Evolutionary conservation across 148 eudicot genomes (phyloP).

Genomic region (Camellia japonica): DNA sequence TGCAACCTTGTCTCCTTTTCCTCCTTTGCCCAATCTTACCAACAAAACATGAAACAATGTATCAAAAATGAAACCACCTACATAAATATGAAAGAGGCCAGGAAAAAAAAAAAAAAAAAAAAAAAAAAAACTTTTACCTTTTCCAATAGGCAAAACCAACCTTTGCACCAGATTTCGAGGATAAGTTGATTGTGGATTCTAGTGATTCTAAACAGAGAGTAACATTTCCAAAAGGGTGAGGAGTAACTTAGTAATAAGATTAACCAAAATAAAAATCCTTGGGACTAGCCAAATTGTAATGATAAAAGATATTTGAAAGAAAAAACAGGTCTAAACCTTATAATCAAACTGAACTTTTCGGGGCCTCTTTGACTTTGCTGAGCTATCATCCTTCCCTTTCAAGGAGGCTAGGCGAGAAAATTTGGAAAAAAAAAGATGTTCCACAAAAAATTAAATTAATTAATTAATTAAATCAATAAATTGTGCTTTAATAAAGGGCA

Average conservation of each 20-base stretch:
- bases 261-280: neutral
- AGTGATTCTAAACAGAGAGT: slow-evolving; percentile 14
- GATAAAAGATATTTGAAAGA: neutral
- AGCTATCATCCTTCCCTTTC: slow-evolving; percentile 53
- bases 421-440: neutral
- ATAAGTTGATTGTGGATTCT: slow-evolving; percentile 15
- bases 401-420: slow-evolving; percentile 23
- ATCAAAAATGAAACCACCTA: slow-evolving; percentile 2
- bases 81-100: neutral
- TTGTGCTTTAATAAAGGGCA: neutral
- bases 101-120: neutral
- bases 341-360: slow-evolving; percentile 62
- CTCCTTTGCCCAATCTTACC: slow-evolving; percentile 40
- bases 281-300: neutral
- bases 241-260: neutral
- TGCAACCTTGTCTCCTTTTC: slow-evolving; percentile 58
- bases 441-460: neutral
- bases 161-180: slow-evolving; percentile 49
- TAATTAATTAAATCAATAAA: neutral
- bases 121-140: slow-evolving; percentile 24
- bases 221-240: slow-evolving; percentile 1
- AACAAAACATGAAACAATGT: slow-evolving; percentile 1
- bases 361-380: slow-evolving; percentile 52
- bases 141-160: slow-evolving; percentile 30
- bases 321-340: slow-evolving; percentile 39